Evolutionary conservation across 2,329 filamentous ascomycete species (phyloP), one percentile per base, ranked within the genome.

Genomic region (Fonsecaea multimorphosa): DNA sequence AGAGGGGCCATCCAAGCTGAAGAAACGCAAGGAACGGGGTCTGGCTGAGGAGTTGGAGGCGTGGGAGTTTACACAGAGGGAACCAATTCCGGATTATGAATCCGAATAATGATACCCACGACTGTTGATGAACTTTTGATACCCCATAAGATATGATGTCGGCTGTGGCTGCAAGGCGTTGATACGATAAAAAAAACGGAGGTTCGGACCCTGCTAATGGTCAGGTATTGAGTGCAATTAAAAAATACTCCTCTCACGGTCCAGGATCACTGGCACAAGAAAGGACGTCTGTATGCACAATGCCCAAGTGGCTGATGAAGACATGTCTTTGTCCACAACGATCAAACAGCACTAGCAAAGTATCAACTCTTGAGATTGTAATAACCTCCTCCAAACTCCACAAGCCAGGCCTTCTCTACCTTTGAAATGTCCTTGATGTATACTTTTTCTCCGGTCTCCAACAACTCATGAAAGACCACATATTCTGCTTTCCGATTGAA

Each of bases 401-500:
- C 76, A 72, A 99, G 83, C 91, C 94, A 99, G n/a, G 81, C 83
- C 83, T 92, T 97, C 76, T 97, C 91, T 73, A 98, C 91, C 80
- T 92, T 95, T n/a, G 89, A 95, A 65, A 98, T 82, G 77, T 98
- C 94, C 62, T 92, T 85, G 72, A 99, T 96, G 75, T 90, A 98
- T 0, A 87, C 93, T 83, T 98, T 98, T 69, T 86, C 87, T 9
- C 90, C 87, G 3, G 91, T 96, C 80, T 98, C 92, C 83, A 97
- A 87, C 40, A 97, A 87, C 79, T 97, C 94, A 73, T 96, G 91
- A 75, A 97, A 99, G 36, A 99, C 86, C 9, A 98, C 93, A 93
- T 94, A 98, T 70, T 97, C 93, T 11, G 92, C 92, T 81, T 96
- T 97, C 63, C 93, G 88, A 77, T 97, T 96, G 82, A 98, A 98